phyloP scores from a whole-genome alignment of 176 grass and related monocot species.

The Oryza punctata region DNA sequence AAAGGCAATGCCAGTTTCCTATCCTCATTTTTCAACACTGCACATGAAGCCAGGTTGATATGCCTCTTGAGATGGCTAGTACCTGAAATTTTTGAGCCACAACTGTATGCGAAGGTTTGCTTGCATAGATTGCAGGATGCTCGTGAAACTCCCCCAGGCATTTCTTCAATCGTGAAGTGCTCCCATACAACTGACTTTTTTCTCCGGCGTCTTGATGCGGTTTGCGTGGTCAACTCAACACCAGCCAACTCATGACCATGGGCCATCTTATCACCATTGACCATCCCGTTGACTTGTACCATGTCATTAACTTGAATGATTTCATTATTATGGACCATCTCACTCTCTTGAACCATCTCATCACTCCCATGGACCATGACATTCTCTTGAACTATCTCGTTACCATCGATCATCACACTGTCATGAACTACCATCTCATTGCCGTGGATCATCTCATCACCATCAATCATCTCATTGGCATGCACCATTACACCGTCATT shows the following conservation, averaged over 20 bases:
- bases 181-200: constrained; percentile 89
- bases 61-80: constrained; percentile 94
- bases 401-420: constrained; percentile 27
- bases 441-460: constrained; percentile 34
- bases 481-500: constrained; percentile 42
- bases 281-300: constrained; percentile 32
- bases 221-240: constrained; percentile 45
- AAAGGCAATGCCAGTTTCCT: constrained; percentile 37
- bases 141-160: constrained; percentile 52
- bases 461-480: constrained; percentile 31
- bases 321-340: constrained; percentile 36
- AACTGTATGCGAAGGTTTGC: constrained; percentile 88
- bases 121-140: constrained; percentile 94
- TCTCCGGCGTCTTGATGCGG: constrained; percentile 53
- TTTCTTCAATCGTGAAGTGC: constrained; percentile 76
- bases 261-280: constrained; percentile 42
- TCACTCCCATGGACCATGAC: constrained; percentile 29
- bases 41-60: constrained; percentile 77
- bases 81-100: constrained; percentile 80
- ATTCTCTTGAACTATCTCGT: constrained; percentile 18
- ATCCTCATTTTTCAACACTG: constrained; percentile 71
- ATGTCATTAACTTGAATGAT: constrained; percentile 44
- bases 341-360: constrained; percentile 33
- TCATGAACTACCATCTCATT: constrained; percentile 31
- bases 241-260: constrained; percentile 48